Base-by-base conservation (phyloP, 2,329 filamentous ascomycete genomes). In the Fusarium annulatum region DNA sequence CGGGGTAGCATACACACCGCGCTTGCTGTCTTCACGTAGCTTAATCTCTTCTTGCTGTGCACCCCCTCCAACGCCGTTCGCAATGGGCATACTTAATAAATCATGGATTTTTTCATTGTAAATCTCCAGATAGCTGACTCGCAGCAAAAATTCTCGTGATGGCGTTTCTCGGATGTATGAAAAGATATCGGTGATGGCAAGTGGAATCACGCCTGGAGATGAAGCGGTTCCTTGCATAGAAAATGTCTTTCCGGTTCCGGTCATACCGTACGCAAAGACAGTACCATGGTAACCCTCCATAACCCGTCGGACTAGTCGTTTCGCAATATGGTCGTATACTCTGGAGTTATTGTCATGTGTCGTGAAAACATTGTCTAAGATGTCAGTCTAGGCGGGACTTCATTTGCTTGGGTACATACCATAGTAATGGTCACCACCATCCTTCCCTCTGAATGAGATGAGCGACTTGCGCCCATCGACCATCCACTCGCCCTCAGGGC, bases 281-380 rank as follows among this genome's bases (percentile, higher is more conserved):
- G 96, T 99, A 67, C 96, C 96, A 79, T 98, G 96, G 81, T 98
- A 99, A 46, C 96, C 96, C 85, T 99, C 96, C 96, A 99, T 99
- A 56, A 99, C 96, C 78, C 96, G 89, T 76, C 96, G 93, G 52
- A 99, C 96, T 58, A 99, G 87, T 71, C 96, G 93, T 84, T 98
- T 98, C 48, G 96, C 96, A 51, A 91, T 94, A 72, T 96, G 91
- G 83, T 99, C 96, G 81, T 99, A 99, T 15, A 99, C 96, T 80
- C 93, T 92, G 60, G 94, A 91, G 81, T 99, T 99, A 81, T 98
- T 94, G 80, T 99, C 96, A 80, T 97, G 91, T 23, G 95, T 93
- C 57, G 94, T 91, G 83, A 99, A 99, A 70, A 98, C 96, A 84
- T 98, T 98, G 85, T 99, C 96, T 97, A 73, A 38, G 16, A 48